phyloP scores from a whole-genome alignment of 768 basidiomycete genomes.

The Hygrophoropsis aurantiaca region DNA sequence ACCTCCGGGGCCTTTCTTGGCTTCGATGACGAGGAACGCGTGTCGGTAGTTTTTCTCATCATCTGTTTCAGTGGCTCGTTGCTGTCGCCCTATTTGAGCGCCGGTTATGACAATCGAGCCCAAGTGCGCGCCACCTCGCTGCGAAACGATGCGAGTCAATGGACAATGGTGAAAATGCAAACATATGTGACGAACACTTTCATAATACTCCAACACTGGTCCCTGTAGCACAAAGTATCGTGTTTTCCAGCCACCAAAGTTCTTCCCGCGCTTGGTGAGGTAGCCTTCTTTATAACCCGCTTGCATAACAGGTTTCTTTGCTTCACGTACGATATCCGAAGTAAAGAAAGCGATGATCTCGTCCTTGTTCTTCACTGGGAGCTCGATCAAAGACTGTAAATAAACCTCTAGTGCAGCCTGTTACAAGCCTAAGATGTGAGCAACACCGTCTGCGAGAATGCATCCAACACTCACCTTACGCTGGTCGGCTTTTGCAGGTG shows the following conservation, averaged over 20 bases:
- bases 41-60: conserved; percentile 96
- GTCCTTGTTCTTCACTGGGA: conserved; percentile 84
- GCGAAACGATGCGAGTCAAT: conserved; percentile 12
- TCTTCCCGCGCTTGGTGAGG: conserved; percentile 93
- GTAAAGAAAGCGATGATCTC: conserved; percentile 92
- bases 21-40: conserved; percentile 95
- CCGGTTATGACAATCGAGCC: conserved; percentile 90
- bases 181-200: conserved; percentile 80
- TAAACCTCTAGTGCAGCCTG: conserved; percentile 83
- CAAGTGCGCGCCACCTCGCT: conserved; percentile 90
- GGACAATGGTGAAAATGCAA: conserved; percentile 4
- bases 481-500: conserved; percentile 95
- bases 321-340: conserved; percentile 79
- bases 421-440: conserved; percentile 9
- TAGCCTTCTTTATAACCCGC: conserved; percentile 92
- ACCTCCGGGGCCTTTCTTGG: conserved; percentile 68
- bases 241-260: conserved; percentile 97
- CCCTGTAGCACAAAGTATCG: conserved; percentile 94
- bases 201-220: conserved; percentile 90
- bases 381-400: conserved; percentile 76
- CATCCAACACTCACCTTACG: conserved; percentile 67
- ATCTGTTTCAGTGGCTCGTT: conserved; percentile 58
- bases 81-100: conserved; percentile 95
- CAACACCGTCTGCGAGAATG: conserved; percentile 6
- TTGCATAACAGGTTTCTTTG: conserved; percentile 75